Evolutionary conservation across 306 rosid species (phyloP), one percentile per base, ranked within the genome.

Genomic region (Crataegus laevigata): DNA sequence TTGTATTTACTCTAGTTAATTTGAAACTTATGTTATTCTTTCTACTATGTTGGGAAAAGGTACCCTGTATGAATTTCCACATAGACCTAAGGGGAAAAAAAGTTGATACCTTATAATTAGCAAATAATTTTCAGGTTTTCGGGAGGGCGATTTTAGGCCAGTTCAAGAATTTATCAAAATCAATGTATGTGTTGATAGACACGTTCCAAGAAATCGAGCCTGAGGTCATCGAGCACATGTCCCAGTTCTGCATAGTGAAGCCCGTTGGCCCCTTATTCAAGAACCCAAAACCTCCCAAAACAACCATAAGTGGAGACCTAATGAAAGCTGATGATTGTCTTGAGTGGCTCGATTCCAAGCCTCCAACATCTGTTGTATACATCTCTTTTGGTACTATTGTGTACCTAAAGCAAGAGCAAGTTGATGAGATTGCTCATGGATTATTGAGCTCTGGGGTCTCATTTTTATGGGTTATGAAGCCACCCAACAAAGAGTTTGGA

Each of bases 321-420:
- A n/a, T 75, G 54, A 82, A 84, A 42, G 77, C 82, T 0, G 93
- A 88, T 8, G 93, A 87, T 29, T 81, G 86, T 38, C 30, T 88
- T 2, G 87, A 81, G 57, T 92, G 97, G 93, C 80, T 92, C 1
- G 82, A 89, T 80, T 59, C 90, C 15, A 85, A 73, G 69, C 65
- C 81, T 0, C 3, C 63, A 4, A 43, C 71, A 0, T 89, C 96
- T 0, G 97, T 88, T 14, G 88, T 90, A 1, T 92, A 89, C 54
- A 68, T 92, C 15, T 89, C 96, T 1, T 92, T 92, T 22, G 96
- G 97, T 0, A 92, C 85, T 19, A 3, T 89, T 0, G 97, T 88
- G 22, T 64, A 74, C 34, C n/a, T 82, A 72, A 70, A 84, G 4
- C 93, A 92, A 61, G 79, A 85, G 24, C 93, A 89, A 70, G 77